Base-by-base conservation (phyloP, 352 stramenopile species). In the Globisporangium polare region DNA sequence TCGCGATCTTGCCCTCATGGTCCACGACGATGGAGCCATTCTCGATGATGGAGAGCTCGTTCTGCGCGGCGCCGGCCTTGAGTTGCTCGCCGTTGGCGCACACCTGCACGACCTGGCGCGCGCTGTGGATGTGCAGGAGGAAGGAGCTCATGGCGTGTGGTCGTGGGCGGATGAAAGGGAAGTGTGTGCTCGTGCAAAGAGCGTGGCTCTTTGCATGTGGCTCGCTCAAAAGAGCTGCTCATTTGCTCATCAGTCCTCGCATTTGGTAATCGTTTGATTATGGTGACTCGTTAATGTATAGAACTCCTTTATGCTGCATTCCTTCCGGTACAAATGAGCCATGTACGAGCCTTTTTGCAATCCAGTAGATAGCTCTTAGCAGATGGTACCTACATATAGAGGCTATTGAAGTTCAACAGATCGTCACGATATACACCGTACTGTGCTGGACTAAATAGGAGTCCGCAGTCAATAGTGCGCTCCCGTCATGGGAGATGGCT, bases 91-190 rank as follows among this genome's bases (percentile, higher is more conserved):
- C 69, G 49, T 86, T 57, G 35, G 60, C 71, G 64, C 80, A 90
- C 47, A 92, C 80, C 72, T 92, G 83, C 26, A 92, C 83, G 55
- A 92, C 77, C 68, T 92, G 71, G 51, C 66, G 58, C 43, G 80
- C 80, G 70, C 88, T 86, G 37, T 45, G 59, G 58, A 92, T 80
- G 59, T 75, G 78, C 24, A 92, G 73, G 53, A 77, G 83, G 72
- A 88, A 92, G 27, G 75, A 80, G 65, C 78, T 90, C 80, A 92
- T 92, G 42, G 53, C 17, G 50, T 22, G 13, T 22, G 17, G 37
- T 20, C 10, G 4, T 26, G 46, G 7, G 22, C 0, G 41, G 41
- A 47, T 39, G 47, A 73, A 89, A 86, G 42, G 52, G n/a, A 45
- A 45, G 18, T 35, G 22, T 33, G 26, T 9, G 26, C 5, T 9